Evolutionary conservation across 805 yeast genomes (phyloP), one percentile per base, ranked within the genome.

Genomic region (Sungouiella thailandica): DNA sequence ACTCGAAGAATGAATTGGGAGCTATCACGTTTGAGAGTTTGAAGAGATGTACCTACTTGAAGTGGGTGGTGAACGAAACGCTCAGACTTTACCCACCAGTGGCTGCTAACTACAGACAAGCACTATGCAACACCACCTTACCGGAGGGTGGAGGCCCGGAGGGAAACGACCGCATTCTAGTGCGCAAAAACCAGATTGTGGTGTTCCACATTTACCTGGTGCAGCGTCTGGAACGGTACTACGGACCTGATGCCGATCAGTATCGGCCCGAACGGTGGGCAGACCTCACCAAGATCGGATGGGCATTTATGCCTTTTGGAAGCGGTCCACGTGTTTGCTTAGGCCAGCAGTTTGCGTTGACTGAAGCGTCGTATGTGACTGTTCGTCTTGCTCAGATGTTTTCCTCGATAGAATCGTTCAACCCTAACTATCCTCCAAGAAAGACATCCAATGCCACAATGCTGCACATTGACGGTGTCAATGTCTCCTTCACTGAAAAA

Each of bases 41-140:
- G 36, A 71, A 72, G 56, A 61, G 58, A 43, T 62, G 70, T 47
- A 62, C 57, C 37, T 68, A 68, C 47, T 55, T 74, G 40, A 68
- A 61, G 47, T 58, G 59, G 29, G 70, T 73, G 25, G 35, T 74
- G 28, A 69, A 68, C 36, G 80, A 74, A 51, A 54, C 58, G 2
- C 60, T 74, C 36, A 64, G 78, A 28, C 45, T 74, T 37, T 70
- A 71, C 47, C 78, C 78, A 4, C 58, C 72, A 15, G 78, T 74
- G n/a, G 75, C 78, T 14, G 43, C 52, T 33, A 73, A 73, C 47
- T 58, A 60, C 50, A 57, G 78, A 43, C 47, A 54, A 23, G 70
- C 78, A 6, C 53, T 53, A 18, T 62, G 56, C 34, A 65, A 69
- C 44, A 72, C 78, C 3, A 58, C 63, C 5, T 55, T 74, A 31